Percentiles rank a stretch among this genome's conserved stretches.
Evolutionary conservation across 805 yeast species (phyloP).

Genomic region (Ogataea polymorpha): DNA sequence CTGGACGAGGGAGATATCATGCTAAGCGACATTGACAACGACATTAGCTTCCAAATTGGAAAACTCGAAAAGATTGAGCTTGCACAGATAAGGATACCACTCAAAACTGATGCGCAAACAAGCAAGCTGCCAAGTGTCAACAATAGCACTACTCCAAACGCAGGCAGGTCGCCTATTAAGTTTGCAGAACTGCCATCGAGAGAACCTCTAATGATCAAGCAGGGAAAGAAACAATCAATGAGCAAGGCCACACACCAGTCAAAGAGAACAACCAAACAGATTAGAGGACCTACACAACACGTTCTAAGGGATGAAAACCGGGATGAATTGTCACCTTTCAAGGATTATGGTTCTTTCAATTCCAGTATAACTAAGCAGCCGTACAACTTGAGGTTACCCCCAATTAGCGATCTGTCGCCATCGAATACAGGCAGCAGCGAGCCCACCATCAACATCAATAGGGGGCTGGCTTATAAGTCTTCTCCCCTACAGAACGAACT

Average conservation of each 20-base stretch:
- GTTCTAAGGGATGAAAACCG: conserved; percentile 1
- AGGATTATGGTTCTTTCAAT: conserved; percentile 10
- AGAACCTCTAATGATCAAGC: conserved; percentile 30
- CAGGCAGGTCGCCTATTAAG: conserved; percentile 29
- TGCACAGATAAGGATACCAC: conserved; percentile 25
- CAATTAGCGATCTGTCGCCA: conserved; percentile 16
- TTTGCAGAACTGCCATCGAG: conserved; percentile 34
- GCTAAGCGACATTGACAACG: conserved; percentile 25
- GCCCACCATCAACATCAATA: conserved; percentile 29
- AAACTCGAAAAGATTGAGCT: conserved; percentile 31
- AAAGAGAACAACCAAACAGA: conserved; percentile 2
- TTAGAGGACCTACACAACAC: not conserved
- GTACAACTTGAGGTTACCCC: conserved; percentile 24
- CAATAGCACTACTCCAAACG: conserved; percentile 23
- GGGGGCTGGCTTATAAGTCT: conserved; percentile 13
- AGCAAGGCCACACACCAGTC: conserved; percentile 19
- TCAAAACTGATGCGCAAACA: conserved; percentile 15
- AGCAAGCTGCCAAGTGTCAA: conserved; percentile 16
- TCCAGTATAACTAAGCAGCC: conserved; percentile 5
- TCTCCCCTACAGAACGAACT: conserved; percentile 10
- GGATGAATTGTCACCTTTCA: conserved; percentile 24
- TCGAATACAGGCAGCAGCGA: conserved; percentile 24
- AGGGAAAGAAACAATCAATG: conserved; percentile 25
- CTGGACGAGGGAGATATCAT: conserved; percentile 18
- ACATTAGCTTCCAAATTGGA: conserved; percentile 25